phyloP scores from a whole-genome alignment of 495 filamentous ascomycete species.

The Penicillium salamii region DNA sequence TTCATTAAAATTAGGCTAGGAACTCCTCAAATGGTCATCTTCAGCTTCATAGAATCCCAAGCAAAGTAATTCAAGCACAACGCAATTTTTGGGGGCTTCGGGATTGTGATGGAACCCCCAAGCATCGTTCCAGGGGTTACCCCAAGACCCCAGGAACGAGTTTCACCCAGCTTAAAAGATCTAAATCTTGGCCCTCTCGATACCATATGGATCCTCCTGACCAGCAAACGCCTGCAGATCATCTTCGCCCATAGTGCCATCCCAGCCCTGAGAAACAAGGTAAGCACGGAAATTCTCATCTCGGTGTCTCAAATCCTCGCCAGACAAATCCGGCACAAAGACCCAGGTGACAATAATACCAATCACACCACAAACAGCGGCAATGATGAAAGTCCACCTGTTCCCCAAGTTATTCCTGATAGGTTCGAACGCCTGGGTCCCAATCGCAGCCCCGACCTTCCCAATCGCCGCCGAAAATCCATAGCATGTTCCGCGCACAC shows the following conservation, averaged over 20 bases:
- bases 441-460: slow-evolving; percentile 51
- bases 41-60: too few species aligned
- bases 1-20: too few species aligned
- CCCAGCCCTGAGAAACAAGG: slow-evolving; percentile 46
- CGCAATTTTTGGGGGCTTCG: too few species aligned
- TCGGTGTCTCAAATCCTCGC: slow-evolving; percentile 39
- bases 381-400: slow-evolving; percentile 52
- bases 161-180: not conserved
- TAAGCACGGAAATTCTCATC: slow-evolving; percentile 48
- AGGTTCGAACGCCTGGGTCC: slow-evolving; percentile 49
- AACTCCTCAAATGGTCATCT: too few species aligned
- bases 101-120: too few species aligned
- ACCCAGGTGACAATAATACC: slow-evolving; percentile 50
- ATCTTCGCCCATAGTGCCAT: slow-evolving; percentile 46
- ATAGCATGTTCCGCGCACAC: slow-evolving; percentile 50
- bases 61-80: too few species aligned
- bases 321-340: slow-evolving; percentile 47
- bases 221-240: slow-evolving; percentile 32
- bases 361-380: slow-evolving; percentile 50
- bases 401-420: slow-evolving; percentile 44
- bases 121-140: too few species aligned
- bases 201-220: slow-evolving; percentile 16
- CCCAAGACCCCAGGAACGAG: not conserved
- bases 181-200: not conserved
- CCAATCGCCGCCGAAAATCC: slow-evolving; percentile 52